These are phyloP conservation scores for Raddia distichophylla DNA, from an alignment of 176 grass and related monocot species.

Conservation along the genomic window DNA sequence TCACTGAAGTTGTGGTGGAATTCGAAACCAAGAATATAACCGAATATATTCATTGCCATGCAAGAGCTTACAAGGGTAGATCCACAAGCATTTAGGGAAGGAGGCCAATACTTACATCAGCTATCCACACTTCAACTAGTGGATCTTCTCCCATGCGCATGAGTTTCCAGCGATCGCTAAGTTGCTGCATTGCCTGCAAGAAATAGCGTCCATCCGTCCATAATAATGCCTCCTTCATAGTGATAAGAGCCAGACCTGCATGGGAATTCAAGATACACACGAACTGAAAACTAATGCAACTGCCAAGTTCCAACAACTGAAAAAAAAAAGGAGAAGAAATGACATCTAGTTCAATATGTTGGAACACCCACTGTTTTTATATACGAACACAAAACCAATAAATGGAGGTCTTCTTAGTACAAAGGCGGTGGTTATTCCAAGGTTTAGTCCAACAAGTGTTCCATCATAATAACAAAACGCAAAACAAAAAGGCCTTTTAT, in stretches of 20 bases:
- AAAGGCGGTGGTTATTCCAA: neutral
- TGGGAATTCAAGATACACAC: constrained; percentile 19
- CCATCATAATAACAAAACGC: neutral
- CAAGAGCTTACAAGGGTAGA: neutral
- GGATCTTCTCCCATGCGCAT: constrained; percentile 98
- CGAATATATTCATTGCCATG: neutral
- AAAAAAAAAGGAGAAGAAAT: neutral
- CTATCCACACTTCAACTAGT: constrained; percentile 76
- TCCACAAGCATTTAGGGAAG: neutral
- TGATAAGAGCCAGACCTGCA: constrained; percentile 93
- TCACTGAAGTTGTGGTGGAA: neutral
- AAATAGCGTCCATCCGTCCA: constrained; percentile 99
- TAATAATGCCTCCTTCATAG: constrained; percentile 79
- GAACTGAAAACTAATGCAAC: constrained; percentile 13
- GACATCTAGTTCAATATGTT: constrained; percentile 11
- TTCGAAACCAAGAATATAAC: constrained; percentile 21
- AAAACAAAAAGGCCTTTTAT: neutral
- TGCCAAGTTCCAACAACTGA: neutral
- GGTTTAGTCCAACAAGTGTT: neutral
- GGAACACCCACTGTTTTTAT: neutral
- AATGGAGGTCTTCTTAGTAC: neutral
- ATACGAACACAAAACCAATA: neutral
- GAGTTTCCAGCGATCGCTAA: constrained; percentile 75
- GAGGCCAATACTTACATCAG: constrained; percentile 58
- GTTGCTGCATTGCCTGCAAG: constrained; percentile 81